A percentile compares a stretch with the other conserved stretches of the same genome.
phyloP scores from a whole-genome alignment of 768 basidiomycete genomes.

The Filobasidium floriforme region DNA sequence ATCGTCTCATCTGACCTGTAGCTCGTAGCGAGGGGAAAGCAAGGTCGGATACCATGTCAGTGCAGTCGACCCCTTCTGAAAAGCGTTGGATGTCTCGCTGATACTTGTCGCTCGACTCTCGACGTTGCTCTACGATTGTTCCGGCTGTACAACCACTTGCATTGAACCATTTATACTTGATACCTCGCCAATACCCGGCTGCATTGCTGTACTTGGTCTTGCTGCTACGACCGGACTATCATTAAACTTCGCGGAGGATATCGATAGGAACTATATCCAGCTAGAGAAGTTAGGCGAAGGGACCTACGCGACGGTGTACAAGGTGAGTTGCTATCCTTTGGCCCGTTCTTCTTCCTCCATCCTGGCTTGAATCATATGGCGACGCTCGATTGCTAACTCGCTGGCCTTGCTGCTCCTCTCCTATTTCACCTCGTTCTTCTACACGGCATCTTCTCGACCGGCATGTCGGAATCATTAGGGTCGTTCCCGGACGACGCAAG shows the following conservation, averaged over 20 bases:
- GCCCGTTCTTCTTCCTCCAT: no score
- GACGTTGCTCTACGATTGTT: no score
- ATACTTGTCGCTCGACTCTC: no score
- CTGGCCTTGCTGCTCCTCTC: background rate
- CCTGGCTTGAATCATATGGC: no score
- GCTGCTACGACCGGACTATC: background rate
- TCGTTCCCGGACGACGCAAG: slow-evolving; percentile 92
- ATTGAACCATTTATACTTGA: no score
- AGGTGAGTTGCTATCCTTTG: slow-evolving; percentile 52
- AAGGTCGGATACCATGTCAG: no score
- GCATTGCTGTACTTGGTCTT: background rate
- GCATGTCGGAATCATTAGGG: slow-evolving; percentile 47
- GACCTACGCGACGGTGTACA: slow-evolving; percentile 95
- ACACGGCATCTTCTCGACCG: background rate
- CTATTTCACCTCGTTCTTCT: background rate
- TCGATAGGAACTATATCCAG: slow-evolving; percentile 49
- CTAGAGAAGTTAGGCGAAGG: slow-evolving; percentile 86
- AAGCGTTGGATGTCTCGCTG: no score
- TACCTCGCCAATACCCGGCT: background rate
- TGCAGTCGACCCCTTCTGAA: no score
- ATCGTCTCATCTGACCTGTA: no score
- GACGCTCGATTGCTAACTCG: background rate
- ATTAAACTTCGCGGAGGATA: background rate
- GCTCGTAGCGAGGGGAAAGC: no score
- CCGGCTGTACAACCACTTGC: no score